Evolutionary conservation across 2,329 filamentous ascomycete species (phyloP).

Genomic region (Aureobasidium sp.): DNA sequence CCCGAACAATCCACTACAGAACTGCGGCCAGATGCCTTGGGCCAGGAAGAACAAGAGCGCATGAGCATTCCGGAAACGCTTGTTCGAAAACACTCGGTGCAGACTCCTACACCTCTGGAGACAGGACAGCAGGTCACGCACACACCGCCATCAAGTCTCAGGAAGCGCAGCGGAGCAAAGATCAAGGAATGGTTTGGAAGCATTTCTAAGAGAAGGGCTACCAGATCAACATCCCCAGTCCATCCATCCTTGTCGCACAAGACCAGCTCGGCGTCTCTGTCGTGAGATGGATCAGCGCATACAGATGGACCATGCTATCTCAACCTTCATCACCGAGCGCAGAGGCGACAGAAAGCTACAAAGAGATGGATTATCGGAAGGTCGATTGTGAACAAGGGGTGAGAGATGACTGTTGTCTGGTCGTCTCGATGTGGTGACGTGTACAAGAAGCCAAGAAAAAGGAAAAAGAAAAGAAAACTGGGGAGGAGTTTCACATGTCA

Average conservation of each 20-base stretch:
- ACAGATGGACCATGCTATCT: background rate
- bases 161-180: slow-evolving; percentile 36
- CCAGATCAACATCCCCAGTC: background rate
- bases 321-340: background rate
- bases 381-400: background rate
- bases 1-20: background rate
- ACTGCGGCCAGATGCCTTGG: background rate
- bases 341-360: background rate
- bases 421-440: slow-evolving; percentile 1
- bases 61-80: background rate
- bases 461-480: background rate
- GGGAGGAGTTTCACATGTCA: background rate
- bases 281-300: background rate
- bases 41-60: background rate
- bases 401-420: background rate
- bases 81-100: background rate
- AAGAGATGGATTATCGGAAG: background rate
- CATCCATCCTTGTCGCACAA: background rate
- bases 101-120: background rate
- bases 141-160: slow-evolving; percentile 43
- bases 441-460: slow-evolving; percentile 3
- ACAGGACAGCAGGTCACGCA: background rate
- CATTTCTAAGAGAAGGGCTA: slow-evolving; percentile 9
- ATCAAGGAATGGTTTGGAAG: slow-evolving; percentile 11
- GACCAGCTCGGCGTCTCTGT: slow-evolving; percentile 4